These are phyloP conservation scores for Leccinum obscurum DNA, from an alignment of 768 basidiomycete genomes.

Conservation along the genomic window DNA sequence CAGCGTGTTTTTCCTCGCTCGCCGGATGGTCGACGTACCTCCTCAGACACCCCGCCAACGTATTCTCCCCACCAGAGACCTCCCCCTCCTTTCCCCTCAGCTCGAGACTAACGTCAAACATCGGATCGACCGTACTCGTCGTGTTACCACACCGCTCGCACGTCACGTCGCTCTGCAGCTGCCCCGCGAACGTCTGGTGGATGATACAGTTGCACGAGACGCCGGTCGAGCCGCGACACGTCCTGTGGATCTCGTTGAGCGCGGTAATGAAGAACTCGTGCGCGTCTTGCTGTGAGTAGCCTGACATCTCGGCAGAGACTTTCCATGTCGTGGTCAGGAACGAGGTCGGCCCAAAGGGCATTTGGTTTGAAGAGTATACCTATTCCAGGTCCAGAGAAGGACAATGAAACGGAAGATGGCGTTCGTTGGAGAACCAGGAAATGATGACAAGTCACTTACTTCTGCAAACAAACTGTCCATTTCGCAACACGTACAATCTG, in stretches of 20 bases:
- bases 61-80: slow-evolving; percentile 52
- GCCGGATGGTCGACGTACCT: slow-evolving; percentile 44
- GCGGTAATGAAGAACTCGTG: slow-evolving; percentile 85
- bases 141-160: slow-evolving; percentile 83
- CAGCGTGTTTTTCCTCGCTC: background rate
- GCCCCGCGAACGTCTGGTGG: slow-evolving; percentile 86
- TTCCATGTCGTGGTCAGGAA: slow-evolving; percentile 87
- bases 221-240: slow-evolving; percentile 71
- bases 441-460: slow-evolving; percentile 36
- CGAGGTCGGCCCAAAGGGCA: slow-evolving; percentile 77
- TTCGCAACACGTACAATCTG: slow-evolving; percentile 87
- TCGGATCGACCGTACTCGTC: slow-evolving; percentile 82
- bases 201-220: slow-evolving; percentile 87
- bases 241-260: slow-evolving; percentile 84
- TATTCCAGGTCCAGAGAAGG: slow-evolving; percentile 19
- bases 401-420: background rate
- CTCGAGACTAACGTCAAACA: slow-evolving; percentile 89
- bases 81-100: slow-evolving; percentile 58
- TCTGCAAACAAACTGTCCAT: slow-evolving; percentile 87
- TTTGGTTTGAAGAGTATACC: slow-evolving; percentile 57
- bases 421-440: background rate
- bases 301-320: slow-evolving; percentile 74
- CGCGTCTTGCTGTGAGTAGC: slow-evolving; percentile 93
- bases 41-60: slow-evolving; percentile 72
- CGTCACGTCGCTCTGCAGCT: slow-evolving; percentile 83